These are phyloP conservation scores for Saposhnikovia divaricata DNA, from an alignment of 129 eudicot species.

Conservation along the genomic window DNA sequence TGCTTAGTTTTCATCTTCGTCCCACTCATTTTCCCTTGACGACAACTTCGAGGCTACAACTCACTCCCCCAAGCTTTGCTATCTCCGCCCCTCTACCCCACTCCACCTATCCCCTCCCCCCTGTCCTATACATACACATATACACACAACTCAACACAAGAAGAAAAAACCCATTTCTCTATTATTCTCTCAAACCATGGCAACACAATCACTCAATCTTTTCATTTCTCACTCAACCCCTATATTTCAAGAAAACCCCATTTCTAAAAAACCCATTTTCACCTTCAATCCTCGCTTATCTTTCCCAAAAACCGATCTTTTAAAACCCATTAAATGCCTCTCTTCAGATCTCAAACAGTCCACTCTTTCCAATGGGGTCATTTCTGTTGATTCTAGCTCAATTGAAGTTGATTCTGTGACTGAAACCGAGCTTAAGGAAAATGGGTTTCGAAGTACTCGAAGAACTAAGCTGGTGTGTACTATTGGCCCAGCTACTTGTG, in stretches of 20 bases:
- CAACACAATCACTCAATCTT: slow-evolving; percentile 48
- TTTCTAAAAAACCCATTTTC: slow-evolving; percentile 17
- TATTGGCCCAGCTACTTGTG: slow-evolving; percentile 75
- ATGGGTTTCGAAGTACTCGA: slow-evolving; percentile 85
- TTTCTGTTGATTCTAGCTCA: slow-evolving; percentile 21
- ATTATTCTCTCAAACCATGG: slow-evolving; percentile 24
- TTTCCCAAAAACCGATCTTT: slow-evolving; percentile 11
- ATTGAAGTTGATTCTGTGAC: slow-evolving; percentile 86
- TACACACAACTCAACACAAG: neutral
- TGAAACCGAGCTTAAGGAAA: slow-evolving; percentile 82
- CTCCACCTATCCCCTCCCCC: neutral
- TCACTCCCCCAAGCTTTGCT: slow-evolving; percentile 18
- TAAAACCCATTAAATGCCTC: slow-evolving; percentile 5
- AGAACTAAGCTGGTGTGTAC: slow-evolving; percentile 87
- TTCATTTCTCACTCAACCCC: slow-evolving; percentile 37
- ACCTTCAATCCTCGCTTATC: slow-evolving; percentile 13
- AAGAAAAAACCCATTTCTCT: neutral
- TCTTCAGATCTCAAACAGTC: slow-evolving; percentile 24
- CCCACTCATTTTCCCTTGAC: slow-evolving; percentile 2
- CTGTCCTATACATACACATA: neutral
- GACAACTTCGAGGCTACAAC: slow-evolving; percentile 30
- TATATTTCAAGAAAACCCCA: slow-evolving; percentile 11
- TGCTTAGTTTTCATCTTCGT: neutral
- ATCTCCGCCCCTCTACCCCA: slow-evolving; percentile 31
- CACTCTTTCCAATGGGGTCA: slow-evolving; percentile 9